Percentiles rank a stretch among this genome's conserved stretches.
phyloP scores from a whole-genome alignment of 2,329 filamentous ascomycete species.

The Xylaria sp. region DNA sequence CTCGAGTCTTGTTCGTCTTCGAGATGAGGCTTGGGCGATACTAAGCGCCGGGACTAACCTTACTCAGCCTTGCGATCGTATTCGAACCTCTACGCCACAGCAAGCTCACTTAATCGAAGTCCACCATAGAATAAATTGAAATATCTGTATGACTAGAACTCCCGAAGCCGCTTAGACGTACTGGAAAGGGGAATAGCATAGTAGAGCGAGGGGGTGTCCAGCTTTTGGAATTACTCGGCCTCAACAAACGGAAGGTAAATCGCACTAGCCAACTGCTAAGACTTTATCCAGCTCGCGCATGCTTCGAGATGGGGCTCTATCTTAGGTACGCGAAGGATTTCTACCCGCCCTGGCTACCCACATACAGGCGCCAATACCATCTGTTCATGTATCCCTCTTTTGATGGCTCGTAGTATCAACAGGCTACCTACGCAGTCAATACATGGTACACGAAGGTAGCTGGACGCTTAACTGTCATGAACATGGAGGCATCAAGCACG shows the following conservation, averaged over 20 bases:
- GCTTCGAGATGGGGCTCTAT: neutral
- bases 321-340: slow-evolving; percentile 5
- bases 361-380: neutral
- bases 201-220: neutral
- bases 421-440: neutral
- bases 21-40: neutral
- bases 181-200: neutral
- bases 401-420: neutral
- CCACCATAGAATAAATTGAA: neutral
- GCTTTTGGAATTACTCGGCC: too few relatives aligned
- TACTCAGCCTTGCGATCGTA: slow-evolving; percentile 3
- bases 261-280: too few relatives aligned
- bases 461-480: neutral
- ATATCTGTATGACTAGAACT: neutral
- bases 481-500: neutral
- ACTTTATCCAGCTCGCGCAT: neutral
- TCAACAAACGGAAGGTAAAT: too few relatives aligned
- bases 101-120: neutral
- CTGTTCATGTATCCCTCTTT: neutral
- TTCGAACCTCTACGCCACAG: neutral
- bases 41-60: slow-evolving; percentile 7
- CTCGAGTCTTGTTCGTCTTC: slow-evolving; percentile 2
- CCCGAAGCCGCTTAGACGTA: neutral
- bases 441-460: neutral
- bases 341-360: neutral